These are phyloP conservation scores for Monosporozyma unispora DNA, from an alignment of 805 yeast species.

Conservation along the genomic window DNA sequence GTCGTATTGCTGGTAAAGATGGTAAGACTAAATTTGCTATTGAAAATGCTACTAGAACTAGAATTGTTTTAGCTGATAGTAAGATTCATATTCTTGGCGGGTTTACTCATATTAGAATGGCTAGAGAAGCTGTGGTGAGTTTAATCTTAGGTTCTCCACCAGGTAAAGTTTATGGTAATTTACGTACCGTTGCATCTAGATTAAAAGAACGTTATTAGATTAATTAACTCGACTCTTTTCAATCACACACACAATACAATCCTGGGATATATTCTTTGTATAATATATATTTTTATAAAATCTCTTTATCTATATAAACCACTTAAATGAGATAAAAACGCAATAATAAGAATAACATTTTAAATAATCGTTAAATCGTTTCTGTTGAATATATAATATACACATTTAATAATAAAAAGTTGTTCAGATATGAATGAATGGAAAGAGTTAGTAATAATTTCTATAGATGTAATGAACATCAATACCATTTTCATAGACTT, in stretches of 20 bases:
- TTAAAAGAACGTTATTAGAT: constrained; percentile 83
- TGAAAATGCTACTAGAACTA: constrained; percentile 95
- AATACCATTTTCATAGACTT: constrained; percentile 34
- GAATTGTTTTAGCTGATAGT: constrained; percentile 94
- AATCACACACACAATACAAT: not conserved
- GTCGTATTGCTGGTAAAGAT: constrained; percentile 99
- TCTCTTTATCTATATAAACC: not conserved
- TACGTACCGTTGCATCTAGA: constrained; percentile 93
- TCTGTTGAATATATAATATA: not conserved
- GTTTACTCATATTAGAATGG: constrained; percentile 93
- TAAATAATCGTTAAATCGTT: not conserved
- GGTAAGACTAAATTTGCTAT: constrained; percentile 98
- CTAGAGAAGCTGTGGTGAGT: constrained; percentile 94
- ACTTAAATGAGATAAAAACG: not conserved
- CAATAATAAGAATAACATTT: not conserved
- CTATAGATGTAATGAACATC: constrained; percentile 31
- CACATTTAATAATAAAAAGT: too few relatives aligned
- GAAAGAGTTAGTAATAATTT: constrained; percentile 19
- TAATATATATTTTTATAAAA: not conserved
- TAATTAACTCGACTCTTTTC: not conserved
- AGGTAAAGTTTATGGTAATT: constrained; percentile 94
- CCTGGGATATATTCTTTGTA: not conserved
- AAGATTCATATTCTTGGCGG: constrained; percentile 97
- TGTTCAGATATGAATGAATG: too few relatives aligned
- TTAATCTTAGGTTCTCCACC: constrained; percentile 97